Evolutionary conservation across 257 asterid species (phyloP).

Genomic region (Solanum habrochaites): DNA sequence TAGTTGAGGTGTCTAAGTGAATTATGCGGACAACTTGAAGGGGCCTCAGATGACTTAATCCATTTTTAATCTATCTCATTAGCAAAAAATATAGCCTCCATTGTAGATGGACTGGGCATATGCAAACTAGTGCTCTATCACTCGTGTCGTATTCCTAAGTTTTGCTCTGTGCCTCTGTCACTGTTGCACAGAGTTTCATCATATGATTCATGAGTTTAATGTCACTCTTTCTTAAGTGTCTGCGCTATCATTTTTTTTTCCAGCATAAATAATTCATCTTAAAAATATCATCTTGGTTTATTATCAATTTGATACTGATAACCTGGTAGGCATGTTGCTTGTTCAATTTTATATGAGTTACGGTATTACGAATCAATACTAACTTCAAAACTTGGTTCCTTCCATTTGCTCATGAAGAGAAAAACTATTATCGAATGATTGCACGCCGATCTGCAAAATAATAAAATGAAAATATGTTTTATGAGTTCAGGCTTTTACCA

Average conservation of each 20-base stretch:
- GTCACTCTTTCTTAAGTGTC: neutral
- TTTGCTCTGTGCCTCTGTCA: neutral
- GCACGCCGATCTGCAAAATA: neutral
- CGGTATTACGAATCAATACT: neutral
- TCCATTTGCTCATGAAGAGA: neutral
- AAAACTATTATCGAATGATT: neutral
- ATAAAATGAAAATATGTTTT: neutral
- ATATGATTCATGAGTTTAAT: neutral
- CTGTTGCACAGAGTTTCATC: neutral
- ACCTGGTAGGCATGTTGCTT: neutral
- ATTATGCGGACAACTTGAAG: too few relatives aligned
- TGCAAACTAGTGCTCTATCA: neutral
- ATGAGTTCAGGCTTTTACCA: neutral
- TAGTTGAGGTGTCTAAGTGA: too few relatives aligned
- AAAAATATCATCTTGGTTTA: neutral
- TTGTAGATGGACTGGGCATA: neutral
- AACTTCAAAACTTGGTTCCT: neutral
- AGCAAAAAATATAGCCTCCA: neutral
- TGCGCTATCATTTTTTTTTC: neutral
- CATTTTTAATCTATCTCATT: neutral
- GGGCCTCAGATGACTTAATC: too few relatives aligned
- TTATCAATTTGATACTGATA: neutral
- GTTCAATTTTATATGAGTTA: neutral
- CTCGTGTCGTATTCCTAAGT: neutral
- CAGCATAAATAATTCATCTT: neutral